Evolutionary conservation across 169 alveolate species (phyloP), one percentile per base, ranked within the genome.

Genomic region (Cyclospora cayetanensis): DNA sequence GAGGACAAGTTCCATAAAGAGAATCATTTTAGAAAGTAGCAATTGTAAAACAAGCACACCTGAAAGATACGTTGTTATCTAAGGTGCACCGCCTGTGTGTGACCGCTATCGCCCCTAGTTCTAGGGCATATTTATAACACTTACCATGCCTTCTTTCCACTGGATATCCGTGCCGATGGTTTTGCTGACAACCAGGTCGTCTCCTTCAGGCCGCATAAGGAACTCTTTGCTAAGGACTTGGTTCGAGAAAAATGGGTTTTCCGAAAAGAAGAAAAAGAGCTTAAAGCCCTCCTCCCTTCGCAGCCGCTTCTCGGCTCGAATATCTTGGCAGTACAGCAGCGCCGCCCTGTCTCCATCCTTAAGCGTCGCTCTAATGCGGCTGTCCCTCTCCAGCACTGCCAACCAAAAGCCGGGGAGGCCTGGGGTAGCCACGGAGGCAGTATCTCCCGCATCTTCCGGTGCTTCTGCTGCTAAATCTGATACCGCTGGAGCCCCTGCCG

Each of bases 321-420:
- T 22, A 22, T 60, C 72, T 22, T 60, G 15, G 7, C 18, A 22
- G 25, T 60, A 60, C 31, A 60, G 31, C 25, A 60, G 72, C 15
- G 31, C 11, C 0, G 72, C 72, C 37, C 72, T 9, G n/a, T 60
- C 72, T 22, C 72, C 72, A 22, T 25, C 18, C 31, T 22, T 25
- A 22, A 60, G 31, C 18, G 35, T 12, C 11, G 37, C 25, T 1
- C 31, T 22, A 22, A 22, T 60, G 25, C n/a, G 25, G 15, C 31
- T 22, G 31, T 60, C 72, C 0, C 72, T 9, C 31, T 60, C 72
- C 25, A 60, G 25, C 1, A 60, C 72, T 22, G 37, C n/a, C 72
- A 60, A 22, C 72, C 72, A 60, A 60, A 60, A 60, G 37, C 72
- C 72, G 7, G 72, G 72, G 15, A 60, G 72, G 25, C 72, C 72